Conservation (phyloP, 169 alveolate genomes). For the Plasmodium chabaudi region DNA sequence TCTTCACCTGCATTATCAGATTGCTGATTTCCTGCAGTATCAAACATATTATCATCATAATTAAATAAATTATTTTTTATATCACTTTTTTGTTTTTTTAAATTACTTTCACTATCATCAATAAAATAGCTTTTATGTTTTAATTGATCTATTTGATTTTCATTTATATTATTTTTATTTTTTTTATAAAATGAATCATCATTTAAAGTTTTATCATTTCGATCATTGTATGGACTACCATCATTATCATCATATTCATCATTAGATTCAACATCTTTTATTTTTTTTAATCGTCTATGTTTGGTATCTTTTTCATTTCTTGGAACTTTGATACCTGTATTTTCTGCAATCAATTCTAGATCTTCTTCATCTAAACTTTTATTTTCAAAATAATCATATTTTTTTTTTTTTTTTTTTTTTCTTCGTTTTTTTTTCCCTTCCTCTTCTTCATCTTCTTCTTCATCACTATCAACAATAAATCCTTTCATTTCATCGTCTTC, state of each 20-base stretch:
- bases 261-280: conserved; percentile 69
- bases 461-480: conserved; percentile 83
- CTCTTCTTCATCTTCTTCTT: conserved; percentile 76
- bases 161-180: conserved; percentile 72
- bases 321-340: conserved; percentile 79
- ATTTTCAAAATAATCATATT: conserved; percentile 79
- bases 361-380: conserved; percentile 86
- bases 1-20: conserved; percentile 19
- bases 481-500: conserved; percentile 83
- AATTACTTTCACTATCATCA: conserved; percentile 59
- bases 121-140: conserved; percentile 51
- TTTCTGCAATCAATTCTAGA: conserved; percentile 84
- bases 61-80: conserved; percentile 23
- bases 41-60: conserved; percentile 40
- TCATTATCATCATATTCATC: conserved; percentile 78
- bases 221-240: neutral
- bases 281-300: conserved; percentile 76
- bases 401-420: conserved; percentile 77
- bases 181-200: conserved; percentile 60
- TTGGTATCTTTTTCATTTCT: conserved; percentile 82
- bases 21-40: conserved; percentile 14
- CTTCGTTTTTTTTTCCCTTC: conserved; percentile 77
- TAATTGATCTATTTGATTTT: conserved; percentile 36
- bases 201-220: neutral
- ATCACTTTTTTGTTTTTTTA: conserved; percentile 46